These are phyloP conservation scores for Brasilioporus rufonigricans DNA, from an alignment of 768 basidiomycete species.

Conservation along the genomic window DNA sequence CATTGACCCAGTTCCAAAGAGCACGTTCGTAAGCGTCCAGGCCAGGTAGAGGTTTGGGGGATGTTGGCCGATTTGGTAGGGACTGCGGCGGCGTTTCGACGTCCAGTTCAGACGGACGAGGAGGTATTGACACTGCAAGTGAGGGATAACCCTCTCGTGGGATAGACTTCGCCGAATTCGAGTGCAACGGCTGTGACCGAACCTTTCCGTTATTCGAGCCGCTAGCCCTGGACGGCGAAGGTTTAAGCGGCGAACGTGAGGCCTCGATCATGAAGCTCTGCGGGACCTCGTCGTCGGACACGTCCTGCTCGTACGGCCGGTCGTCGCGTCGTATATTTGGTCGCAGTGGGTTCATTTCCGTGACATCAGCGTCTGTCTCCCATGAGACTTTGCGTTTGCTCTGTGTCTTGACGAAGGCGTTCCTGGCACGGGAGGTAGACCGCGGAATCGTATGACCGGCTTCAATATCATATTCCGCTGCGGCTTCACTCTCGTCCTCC, in stretches of 20 bases:
- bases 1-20: constrained; percentile 99
- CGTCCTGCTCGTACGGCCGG: constrained; percentile 53
- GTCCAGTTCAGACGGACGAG: constrained; percentile 64
- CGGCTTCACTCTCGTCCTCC: constrained; percentile 43
- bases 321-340: constrained; percentile 75
- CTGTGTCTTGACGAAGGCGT: constrained; percentile 35
- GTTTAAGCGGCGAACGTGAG: constrained; percentile 39
- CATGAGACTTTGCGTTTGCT: constrained; percentile 57
- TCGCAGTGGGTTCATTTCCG: constrained; percentile 56
- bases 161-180: constrained; percentile 40
- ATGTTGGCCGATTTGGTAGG: constrained; percentile 20
- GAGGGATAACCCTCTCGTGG: constrained; percentile 38
- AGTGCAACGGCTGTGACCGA: constrained; percentile 53
- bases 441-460: constrained; percentile 47
- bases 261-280: constrained; percentile 86
- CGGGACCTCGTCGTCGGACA: constrained; percentile 81
- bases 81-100: constrained; percentile 31
- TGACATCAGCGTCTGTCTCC: constrained; percentile 50
- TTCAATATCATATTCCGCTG: constrained; percentile 57
- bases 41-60: constrained; percentile 56
- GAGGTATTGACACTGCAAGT: constrained; percentile 50
- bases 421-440: constrained; percentile 31
- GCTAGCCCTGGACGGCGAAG: constrained; percentile 28
- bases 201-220: constrained; percentile 35
- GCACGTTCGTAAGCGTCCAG: constrained; percentile 87